Conservation (phyloP, 768 basidiomycete genomes). For the Gyrodon lividus region DNA sequence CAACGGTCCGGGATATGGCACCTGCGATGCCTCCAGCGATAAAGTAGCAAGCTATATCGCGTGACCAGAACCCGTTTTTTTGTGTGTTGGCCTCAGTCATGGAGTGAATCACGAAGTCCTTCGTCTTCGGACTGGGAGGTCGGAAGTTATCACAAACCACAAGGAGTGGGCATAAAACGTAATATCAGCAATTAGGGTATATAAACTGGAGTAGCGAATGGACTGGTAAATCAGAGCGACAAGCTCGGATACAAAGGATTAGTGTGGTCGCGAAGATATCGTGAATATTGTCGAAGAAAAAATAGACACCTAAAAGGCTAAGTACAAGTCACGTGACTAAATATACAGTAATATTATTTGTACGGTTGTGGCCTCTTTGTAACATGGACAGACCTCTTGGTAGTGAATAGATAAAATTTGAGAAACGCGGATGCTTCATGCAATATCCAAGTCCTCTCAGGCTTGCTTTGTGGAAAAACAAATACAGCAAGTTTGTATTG, state of each 20-base stretch:
- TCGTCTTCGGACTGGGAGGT: slow-evolving; percentile 8
- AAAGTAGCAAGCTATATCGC: slow-evolving; percentile 45
- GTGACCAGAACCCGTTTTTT: slow-evolving; percentile 31
- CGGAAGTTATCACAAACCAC: slow-evolving; percentile 2
- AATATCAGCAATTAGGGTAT: slow-evolving; percentile 4
- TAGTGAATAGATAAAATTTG: too few species aligned
- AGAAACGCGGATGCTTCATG: too few species aligned
- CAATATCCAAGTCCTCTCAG: too few species aligned
- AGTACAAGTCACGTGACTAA: too few species aligned
- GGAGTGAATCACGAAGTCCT: slow-evolving; percentile 2
- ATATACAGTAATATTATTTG: too few species aligned
- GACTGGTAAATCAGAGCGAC: not conserved
- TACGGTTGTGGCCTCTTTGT: too few species aligned
- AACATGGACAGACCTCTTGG: too few species aligned
- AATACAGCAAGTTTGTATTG: not conserved
- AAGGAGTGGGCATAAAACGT: slow-evolving; percentile 7
- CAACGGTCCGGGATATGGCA: slow-evolving; percentile 83
- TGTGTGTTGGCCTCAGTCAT: slow-evolving; percentile 26
- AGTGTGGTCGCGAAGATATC: too few species aligned
- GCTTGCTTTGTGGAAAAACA: not conserved
- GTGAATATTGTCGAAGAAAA: too few species aligned
- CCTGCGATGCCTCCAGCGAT: slow-evolving; percentile 56
- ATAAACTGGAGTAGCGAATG: slow-evolving; percentile 2
- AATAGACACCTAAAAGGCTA: too few species aligned
- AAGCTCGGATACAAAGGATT: too few species aligned